Percentiles rank a stretch among this genome's conserved stretches.
Conservation (phyloP, 345 rosid genomes). For the Cardamine chenopodiifolia region DNA sequence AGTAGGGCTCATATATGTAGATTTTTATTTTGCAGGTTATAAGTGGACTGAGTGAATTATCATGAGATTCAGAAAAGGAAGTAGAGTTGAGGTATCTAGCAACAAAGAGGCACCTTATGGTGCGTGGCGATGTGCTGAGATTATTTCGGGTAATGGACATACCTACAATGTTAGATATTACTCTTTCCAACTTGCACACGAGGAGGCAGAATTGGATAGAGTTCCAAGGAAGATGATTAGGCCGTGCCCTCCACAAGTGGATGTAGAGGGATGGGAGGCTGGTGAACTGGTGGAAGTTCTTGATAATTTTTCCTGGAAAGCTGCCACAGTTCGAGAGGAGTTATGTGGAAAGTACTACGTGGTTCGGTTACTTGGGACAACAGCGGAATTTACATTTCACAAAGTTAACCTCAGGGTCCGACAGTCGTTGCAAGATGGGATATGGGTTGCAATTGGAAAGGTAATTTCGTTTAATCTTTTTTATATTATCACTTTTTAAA, state of each 20-base stretch:
- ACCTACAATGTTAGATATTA: slow-evolving; percentile 54
- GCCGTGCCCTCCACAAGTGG: slow-evolving; percentile 68
- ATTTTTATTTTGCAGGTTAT: slow-evolving; percentile 29
- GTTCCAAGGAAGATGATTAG: slow-evolving; percentile 64
- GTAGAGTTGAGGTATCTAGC: slow-evolving; percentile 68
- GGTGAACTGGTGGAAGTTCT: slow-evolving; percentile 71
- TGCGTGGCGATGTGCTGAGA: slow-evolving; percentile 67
- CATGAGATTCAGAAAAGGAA: slow-evolving; percentile 77
- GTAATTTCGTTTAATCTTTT: slow-evolving; percentile 28
- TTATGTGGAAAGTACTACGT: slow-evolving; percentile 40
- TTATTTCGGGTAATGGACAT: slow-evolving; percentile 67
- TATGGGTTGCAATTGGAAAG: slow-evolving; percentile 61
- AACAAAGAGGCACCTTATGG: slow-evolving; percentile 57
- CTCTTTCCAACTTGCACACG: slow-evolving; percentile 23
- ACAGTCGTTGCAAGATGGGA: slow-evolving; percentile 62
- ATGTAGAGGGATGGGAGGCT: slow-evolving; percentile 48
- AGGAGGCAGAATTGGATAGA: slow-evolving; percentile 45
- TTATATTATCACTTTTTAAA: background rate
- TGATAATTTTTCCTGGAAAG: slow-evolving; percentile 61
- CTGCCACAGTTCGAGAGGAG: slow-evolving; percentile 52
- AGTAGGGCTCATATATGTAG: background rate
- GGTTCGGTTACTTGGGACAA: slow-evolving; percentile 57
- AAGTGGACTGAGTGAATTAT: slow-evolving; percentile 3
- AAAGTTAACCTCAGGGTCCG: slow-evolving; percentile 59
- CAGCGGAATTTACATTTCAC: slow-evolving; percentile 42